Evolutionary conservation across 2,329 filamentous ascomycete genomes (phyloP).

Genomic region (Penicillium sp.): DNA sequence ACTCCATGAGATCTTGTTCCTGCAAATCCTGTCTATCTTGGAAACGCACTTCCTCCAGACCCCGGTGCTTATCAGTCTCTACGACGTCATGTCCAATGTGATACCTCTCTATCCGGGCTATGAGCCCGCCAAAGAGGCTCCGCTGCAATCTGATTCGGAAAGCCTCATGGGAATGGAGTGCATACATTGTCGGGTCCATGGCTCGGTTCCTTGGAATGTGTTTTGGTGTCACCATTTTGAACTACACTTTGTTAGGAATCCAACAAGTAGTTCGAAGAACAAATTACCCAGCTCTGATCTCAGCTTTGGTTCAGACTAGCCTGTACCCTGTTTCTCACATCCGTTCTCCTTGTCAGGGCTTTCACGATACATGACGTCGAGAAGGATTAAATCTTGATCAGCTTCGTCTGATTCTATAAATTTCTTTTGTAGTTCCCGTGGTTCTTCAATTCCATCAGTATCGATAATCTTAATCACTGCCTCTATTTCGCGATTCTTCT

Average conservation of each 20-base stretch:
- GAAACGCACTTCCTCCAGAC: neutral
- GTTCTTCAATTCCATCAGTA: neutral
- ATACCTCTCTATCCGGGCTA: neutral
- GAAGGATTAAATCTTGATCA: neutral
- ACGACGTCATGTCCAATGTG: neutral
- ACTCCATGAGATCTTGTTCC: constrained; percentile 1
- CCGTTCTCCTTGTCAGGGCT: neutral
- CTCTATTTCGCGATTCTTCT: neutral
- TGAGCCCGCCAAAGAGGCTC: neutral
- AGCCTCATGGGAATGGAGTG: neutral
- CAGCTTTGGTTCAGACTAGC: neutral
- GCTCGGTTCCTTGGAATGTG: neutral
- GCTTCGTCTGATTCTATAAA: neutral
- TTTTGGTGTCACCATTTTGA: neutral
- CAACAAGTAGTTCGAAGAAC: neutral
- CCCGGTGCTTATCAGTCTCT: constrained; percentile 1
- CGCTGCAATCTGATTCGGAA: neutral
- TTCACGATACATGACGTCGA: constrained; percentile 4
- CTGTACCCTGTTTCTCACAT: too few relatives aligned
- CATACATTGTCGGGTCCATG: neutral
- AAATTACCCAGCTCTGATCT: neutral
- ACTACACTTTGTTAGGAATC: neutral
- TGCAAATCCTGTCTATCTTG: neutral
- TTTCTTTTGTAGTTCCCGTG: neutral
- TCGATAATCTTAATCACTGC: neutral